phyloP scores from a whole-genome alignment of 1,284 basidiomycete genomes.

The Bjerkandera adusta region DNA sequence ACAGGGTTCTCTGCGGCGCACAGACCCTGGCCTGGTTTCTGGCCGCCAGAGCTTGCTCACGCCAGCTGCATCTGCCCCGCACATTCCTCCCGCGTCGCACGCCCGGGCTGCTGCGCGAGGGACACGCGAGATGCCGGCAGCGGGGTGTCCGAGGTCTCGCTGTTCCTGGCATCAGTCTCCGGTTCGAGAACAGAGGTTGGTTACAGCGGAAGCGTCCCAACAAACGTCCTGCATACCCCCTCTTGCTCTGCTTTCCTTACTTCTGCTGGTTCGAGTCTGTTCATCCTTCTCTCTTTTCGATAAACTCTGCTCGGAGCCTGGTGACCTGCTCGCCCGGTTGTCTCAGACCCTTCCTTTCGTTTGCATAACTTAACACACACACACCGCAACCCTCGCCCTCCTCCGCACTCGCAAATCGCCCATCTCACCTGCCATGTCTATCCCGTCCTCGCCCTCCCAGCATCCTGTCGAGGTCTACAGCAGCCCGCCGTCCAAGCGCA shows the following conservation, averaged over 20 bases:
- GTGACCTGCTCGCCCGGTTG: neutral
- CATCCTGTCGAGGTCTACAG: conserved; percentile 18
- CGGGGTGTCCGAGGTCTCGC: too few relatives aligned
- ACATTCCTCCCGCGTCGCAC: too few relatives aligned
- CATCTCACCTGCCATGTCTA: conserved; percentile 19
- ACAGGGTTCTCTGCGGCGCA: too few relatives aligned
- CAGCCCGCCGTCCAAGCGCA: conserved; percentile 32
- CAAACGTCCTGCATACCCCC: conserved; percentile 8
- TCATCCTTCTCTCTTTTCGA: conserved; percentile 7
- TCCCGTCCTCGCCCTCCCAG: conserved; percentile 21
- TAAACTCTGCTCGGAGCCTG: neutral
- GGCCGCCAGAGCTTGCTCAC: too few relatives aligned
- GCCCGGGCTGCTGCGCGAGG: too few relatives aligned
- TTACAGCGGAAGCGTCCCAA: neutral
- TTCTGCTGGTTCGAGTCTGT: conserved; percentile 11
- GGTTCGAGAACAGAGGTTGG: too few relatives aligned
- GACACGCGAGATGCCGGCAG: too few relatives aligned
- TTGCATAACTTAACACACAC: neutral
- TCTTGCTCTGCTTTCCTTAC: conserved; percentile 4
- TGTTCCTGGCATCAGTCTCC: too few relatives aligned
- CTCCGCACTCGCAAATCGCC: neutral
- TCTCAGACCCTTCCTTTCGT: conserved; percentile 2
- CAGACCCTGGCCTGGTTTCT: too few relatives aligned
- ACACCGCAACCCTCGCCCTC: neutral
- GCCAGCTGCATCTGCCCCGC: too few relatives aligned